Evolutionary conservation across 208 protist genomes (phyloP), one percentile per base, ranked within the genome.

Genomic region (Acanthamoeba sp.): DNA sequence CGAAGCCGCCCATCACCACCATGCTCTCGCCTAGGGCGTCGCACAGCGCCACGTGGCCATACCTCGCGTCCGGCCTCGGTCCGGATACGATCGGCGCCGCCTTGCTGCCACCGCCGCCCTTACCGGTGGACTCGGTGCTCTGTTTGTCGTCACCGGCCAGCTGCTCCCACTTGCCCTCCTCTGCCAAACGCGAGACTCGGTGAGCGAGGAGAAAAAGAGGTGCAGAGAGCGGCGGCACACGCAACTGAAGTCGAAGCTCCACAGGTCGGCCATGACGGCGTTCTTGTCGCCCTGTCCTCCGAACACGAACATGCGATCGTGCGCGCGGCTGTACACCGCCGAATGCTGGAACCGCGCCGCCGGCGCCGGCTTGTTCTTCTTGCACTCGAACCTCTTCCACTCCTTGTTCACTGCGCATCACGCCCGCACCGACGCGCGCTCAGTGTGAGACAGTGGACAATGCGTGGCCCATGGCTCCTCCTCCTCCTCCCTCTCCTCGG

Each of bases 221-320:
- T 32, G n/a, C 59, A 34, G 62, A 71, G 32, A 71, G 32, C 10
- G 12, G 62, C n/a, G 12, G 48, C 0, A 12, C 62, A 34, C n/a
- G 32, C 32, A 71, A 71, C n/a, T 71, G 62, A 82, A 82, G 71
- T 82, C 71, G 20, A 82, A 82, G 71, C 71, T 82, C 80, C 80
- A 89, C 48, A 89, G n/a, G n/a, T 89, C 80, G 29, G 45, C 27
- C 48, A 89, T 16, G 14, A 64, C 80, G 42, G 18, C 5, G n/a
- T 32, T 38, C 32, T 27, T 64, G 48, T 64, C 52, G 80, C 80
- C 27, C 38, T 89, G 38, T 0, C 80, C 80, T 5, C 80, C 80
- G 22, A 89, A 89, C 80, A 89, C 80, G 52, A 89, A 57, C 80
- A 89, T 89, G 50, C 80, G 42, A 16, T 82, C 71, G 71, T 9